Percentiles rank a stretch among this genome's conserved stretches.
These are phyloP conservation scores for Marsdenia floribunda DNA, from an alignment of 257 asterid species.

Conservation along the genomic window DNA sequence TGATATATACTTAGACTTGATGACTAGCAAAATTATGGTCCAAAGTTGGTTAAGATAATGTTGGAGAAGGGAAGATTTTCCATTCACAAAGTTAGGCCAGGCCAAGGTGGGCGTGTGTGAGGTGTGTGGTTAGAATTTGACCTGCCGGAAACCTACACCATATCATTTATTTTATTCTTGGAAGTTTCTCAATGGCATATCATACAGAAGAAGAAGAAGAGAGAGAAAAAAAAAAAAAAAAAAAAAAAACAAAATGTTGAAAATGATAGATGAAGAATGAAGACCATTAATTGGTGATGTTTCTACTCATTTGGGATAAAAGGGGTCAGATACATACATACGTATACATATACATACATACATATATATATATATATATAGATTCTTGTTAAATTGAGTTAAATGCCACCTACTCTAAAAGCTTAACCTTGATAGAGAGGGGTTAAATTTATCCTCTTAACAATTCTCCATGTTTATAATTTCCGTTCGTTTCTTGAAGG, in stretches of 20 bases:
- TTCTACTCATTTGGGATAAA: slow-evolving; percentile 20
- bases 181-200: not conserved
- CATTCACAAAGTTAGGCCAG: not conserved
- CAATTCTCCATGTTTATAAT: slow-evolving; percentile 20
- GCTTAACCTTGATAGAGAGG: no score
- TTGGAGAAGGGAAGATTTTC: slow-evolving; percentile 14
- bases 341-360: no score
- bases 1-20: no score
- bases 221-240: no score
- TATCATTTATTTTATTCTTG: not conserved
- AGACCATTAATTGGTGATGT: not conserved
- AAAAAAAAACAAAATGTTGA: not conserved
- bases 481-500: no score
- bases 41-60: slow-evolving; percentile 9
- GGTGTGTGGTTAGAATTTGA: not conserved
- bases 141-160: not conserved
- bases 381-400: no score
- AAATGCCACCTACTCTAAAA: no score
- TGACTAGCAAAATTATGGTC: no score
- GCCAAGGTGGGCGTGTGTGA: not conserved
- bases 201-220: not conserved
- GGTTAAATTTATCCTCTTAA: no score
- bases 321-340: slow-evolving; percentile 14
- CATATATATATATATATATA: not conserved
- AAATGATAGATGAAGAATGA: slow-evolving; percentile 18